Conservation (phyloP, 495 filamentous ascomycete genomes). For the Hypoxylon cercidicola region DNA sequence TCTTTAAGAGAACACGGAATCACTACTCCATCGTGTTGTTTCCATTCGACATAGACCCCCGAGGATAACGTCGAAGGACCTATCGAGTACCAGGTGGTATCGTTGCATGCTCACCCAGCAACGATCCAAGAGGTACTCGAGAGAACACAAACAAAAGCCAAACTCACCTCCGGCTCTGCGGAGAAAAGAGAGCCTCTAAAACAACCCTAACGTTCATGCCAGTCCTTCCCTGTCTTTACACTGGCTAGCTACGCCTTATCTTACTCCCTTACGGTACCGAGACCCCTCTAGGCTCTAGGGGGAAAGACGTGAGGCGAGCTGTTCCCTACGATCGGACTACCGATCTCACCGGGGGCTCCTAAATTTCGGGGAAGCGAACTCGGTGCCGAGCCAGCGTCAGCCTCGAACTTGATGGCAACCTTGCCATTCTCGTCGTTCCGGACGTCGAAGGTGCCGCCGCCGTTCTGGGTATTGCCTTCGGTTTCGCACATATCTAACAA, state of each 20-base stretch:
- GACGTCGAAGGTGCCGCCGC: conserved; percentile 83
- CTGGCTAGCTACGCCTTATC: not conserved
- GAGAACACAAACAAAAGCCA: conserved; percentile 10
- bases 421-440: conserved; percentile 60
- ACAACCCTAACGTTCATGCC: conserved; percentile 6
- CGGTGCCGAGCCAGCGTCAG: conserved; percentile 31
- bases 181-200: conserved; percentile 20
- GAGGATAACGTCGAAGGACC: not conserved
- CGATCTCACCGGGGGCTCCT: conserved; percentile 65
- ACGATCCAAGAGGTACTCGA: conserved; percentile 25
- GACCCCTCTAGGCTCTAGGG: conserved; percentile 7
- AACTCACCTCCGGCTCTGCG: conserved; percentile 14
- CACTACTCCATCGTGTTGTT: too few relatives aligned
- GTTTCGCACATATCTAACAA: conserved; percentile 92
- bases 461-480: conserved; percentile 85
- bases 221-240: not conserved
- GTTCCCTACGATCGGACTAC: conserved; percentile 65
- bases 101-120: conserved; percentile 38
- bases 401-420: conserved; percentile 61
- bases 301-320: conserved; percentile 24
- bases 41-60: not conserved
- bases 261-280: not conserved
- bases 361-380: conserved; percentile 49
- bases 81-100: conserved; percentile 21
- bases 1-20: conserved; percentile 2